Evolutionary conservation across 2,329 filamentous ascomycete species (phyloP).

Genomic region (Colletotrichum destructivum): DNA sequence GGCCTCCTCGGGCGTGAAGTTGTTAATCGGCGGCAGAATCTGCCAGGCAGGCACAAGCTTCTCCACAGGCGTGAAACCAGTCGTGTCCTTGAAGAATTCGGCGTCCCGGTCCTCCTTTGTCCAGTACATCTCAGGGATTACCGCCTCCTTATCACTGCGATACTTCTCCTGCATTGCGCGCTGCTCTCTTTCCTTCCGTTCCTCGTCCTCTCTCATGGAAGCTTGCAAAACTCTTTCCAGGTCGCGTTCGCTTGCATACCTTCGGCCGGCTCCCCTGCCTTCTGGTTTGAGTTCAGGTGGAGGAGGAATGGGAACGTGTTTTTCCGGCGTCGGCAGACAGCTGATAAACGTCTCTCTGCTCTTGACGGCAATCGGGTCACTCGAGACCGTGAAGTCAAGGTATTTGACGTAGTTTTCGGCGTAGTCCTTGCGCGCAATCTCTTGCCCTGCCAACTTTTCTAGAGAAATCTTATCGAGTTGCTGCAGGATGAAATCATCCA

Average conservation of each 20-base stretch:
- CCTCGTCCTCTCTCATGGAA: conserved; percentile 79
- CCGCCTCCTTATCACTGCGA: conserved; percentile 83
- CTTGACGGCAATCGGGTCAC: conserved; percentile 68
- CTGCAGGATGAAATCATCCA: conserved; percentile 63
- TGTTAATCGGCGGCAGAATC: conserved; percentile 80
- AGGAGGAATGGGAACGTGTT: conserved; percentile 36
- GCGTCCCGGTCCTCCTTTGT: conserved; percentile 71
- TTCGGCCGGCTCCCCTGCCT: conserved; percentile 66
- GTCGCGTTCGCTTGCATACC: conserved; percentile 81
- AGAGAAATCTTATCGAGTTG: conserved; percentile 60
- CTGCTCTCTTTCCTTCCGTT: conserved; percentile 77
- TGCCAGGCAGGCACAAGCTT: conserved; percentile 80
- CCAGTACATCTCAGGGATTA: conserved; percentile 80
- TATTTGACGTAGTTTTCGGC: conserved; percentile 65
- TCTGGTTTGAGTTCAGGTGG: conserved; percentile 71
- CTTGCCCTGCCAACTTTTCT: conserved; percentile 56
- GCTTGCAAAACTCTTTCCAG: conserved; percentile 80
- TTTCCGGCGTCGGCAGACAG: conserved; percentile 39
- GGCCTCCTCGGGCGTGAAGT: conserved; percentile 81
- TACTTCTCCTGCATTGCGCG: conserved; percentile 78
- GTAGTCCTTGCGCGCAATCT: conserved; percentile 59
- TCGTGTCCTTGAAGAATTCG: conserved; percentile 74
- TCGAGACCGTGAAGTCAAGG: conserved; percentile 69
- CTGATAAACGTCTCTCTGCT: conserved; percentile 67
- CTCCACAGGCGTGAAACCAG: conserved; percentile 75